Conservation (phyloP, 2,329 filamentous ascomycete genomes). For the Trichoderma guizhouense region DNA sequence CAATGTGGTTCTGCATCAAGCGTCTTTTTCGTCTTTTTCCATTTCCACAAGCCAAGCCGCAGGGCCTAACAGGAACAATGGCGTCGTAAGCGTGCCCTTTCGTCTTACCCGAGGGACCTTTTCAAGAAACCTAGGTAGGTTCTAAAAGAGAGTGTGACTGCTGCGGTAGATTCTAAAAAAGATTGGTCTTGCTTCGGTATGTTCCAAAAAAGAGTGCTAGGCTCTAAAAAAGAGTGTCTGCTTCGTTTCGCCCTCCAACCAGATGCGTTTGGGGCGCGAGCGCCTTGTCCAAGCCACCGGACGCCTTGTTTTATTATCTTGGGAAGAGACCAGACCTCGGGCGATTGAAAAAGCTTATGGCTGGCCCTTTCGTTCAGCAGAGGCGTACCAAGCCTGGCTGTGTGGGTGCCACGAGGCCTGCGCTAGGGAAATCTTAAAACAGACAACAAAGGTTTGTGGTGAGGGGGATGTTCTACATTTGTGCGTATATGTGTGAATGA, state of each 20-base stretch:
- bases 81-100: background rate
- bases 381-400: background rate
- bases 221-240: background rate
- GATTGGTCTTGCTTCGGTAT: no score
- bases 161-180: no score
- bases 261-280: background rate
- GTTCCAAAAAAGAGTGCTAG: no score
- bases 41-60: background rate
- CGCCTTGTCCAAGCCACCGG: background rate
- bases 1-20: background rate
- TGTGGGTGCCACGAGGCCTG: background rate
- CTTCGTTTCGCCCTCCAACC: background rate
- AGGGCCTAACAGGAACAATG: background rate
- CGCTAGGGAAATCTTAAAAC: background rate
- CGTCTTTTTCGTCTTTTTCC: background rate
- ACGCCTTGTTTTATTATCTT: background rate
- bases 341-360: background rate
- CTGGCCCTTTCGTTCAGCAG: background rate
- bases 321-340: background rate
- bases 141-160: background rate
- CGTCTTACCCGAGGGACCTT: background rate
- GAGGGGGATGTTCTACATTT: background rate
- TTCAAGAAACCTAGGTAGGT: background rate
- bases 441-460: background rate
- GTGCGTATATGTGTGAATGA: background rate